Evolutionary conservation across 2,329 filamentous ascomycete genomes (phyloP).

Genomic region (Trichoderma oligosporum): DNA sequence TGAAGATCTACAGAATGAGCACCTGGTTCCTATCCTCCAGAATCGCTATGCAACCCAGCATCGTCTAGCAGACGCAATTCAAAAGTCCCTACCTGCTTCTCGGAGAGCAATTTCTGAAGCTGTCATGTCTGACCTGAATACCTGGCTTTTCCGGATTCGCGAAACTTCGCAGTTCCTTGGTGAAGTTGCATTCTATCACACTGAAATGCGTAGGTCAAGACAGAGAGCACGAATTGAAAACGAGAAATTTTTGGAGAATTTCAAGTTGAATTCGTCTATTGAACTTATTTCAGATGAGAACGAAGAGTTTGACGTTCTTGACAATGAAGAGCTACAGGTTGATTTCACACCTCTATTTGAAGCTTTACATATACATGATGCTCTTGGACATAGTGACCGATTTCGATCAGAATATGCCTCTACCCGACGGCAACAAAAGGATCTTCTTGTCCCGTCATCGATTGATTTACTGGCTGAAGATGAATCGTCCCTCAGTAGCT

Average conservation of each 20-base stretch:
- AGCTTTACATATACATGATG: constrained; percentile 93
- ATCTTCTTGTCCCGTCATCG: constrained; percentile 73
- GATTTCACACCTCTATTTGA: constrained; percentile 94
- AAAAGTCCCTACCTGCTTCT: constrained; percentile 88
- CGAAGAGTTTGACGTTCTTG: constrained; percentile 90
- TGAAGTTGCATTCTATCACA: constrained; percentile 95
- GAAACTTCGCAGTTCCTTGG: constrained; percentile 95
- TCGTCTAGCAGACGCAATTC: constrained; percentile 91
- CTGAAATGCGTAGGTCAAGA: constrained; percentile 76
- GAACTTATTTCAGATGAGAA: constrained; percentile 93
- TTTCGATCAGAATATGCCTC: constrained; percentile 90
- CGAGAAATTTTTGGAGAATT: constrained; percentile 70
- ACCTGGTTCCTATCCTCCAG: constrained; percentile 68
- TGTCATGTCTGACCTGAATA: constrained; percentile 95
- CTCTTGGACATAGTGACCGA: constrained; percentile 84
- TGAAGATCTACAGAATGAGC: constrained; percentile 93
- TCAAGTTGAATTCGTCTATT: constrained; percentile 92
- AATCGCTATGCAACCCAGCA: constrained; percentile 90
- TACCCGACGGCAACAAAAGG: constrained; percentile 86
- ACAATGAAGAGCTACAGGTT: constrained; percentile 92
- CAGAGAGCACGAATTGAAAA: constrained; percentile 79
- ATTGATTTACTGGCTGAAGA: constrained; percentile 79
- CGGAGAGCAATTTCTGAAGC: constrained; percentile 92
- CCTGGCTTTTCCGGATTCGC: constrained; percentile 90
- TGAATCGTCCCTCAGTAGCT: constrained; percentile 77